Base-by-base conservation (phyloP, 106 monocot genomes). In the Hemerocallis citrina region DNA sequence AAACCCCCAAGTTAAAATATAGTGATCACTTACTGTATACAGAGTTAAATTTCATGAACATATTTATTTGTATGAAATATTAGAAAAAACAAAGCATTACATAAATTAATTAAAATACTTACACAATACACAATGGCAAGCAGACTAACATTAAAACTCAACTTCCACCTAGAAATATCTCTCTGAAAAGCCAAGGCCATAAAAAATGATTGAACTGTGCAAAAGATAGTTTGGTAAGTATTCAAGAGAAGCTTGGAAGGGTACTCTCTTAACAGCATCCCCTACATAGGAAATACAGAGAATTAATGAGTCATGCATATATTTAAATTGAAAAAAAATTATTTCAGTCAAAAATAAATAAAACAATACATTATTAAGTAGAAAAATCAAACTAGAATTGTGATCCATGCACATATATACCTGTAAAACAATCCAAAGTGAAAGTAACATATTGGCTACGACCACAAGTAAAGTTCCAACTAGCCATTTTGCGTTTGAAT, bases 171-270 rank as follows among this genome's bases (percentile, higher is more conserved):
- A 1, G 77, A 63, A 15, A 64, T 22, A 30, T 77, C 73, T 29
- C 77, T 81, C 52, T 77, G 81, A 39, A 81, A 71, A 11, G 35
- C 43, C 15, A 74, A 16, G 0, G 81, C 80, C 7, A 71, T 54
- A 23, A 80, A 6, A 36, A 85, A 67, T 8, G 77, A 58, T 41
- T 81, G 76, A 8, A 77, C 1, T n/a, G 70, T 62, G 69, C 77
- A 81, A 35, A 77, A 74, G 27, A 71, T 19, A 58, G 67, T 67
- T 41, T 68, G 67, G 32, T 74, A 19, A 25, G 81, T 56, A 0
- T 70, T 77, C 28, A 77, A 47, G 17, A 81, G 73, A 48, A 85
- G 71, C 70, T 81, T 81, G 3, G 73, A 62, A 44, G 80, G 65
- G 45, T 60, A 85, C 56, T 81, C 81, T 7, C 59, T 74, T 27